A percentile compares a stretch with the other conserved stretches of the same genome.
Conservation (phyloP, 208 protist species). For the Trypanosoma vivax region DNA sequence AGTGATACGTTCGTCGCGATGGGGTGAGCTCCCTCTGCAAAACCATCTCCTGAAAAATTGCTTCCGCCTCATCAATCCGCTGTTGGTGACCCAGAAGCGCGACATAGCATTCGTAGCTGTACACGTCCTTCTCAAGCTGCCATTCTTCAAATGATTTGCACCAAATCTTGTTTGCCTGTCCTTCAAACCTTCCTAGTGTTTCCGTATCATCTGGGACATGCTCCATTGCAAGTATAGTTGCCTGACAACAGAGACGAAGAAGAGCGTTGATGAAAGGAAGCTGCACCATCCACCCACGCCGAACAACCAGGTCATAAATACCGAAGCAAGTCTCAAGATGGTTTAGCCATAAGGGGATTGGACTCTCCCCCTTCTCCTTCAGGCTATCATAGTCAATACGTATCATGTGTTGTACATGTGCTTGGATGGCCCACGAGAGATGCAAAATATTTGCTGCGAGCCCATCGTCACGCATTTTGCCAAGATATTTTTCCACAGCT, state of each 20-base stretch:
- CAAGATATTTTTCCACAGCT: slow-evolving; percentile 65
- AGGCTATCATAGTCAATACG: slow-evolving; percentile 64
- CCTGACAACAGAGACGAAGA: slow-evolving; percentile 76
- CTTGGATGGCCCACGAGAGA: slow-evolving; percentile 74
- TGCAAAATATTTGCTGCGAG: slow-evolving; percentile 57
- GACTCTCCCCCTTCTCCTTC: slow-evolving; percentile 45
- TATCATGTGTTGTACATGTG: slow-evolving; percentile 67
- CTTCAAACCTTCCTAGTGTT: slow-evolving; percentile 65
- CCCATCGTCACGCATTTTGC: slow-evolving; percentile 78
- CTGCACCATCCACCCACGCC: slow-evolving; percentile 73
- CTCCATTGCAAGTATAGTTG: slow-evolving; percentile 74
- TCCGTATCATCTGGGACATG: slow-evolving; percentile 42
- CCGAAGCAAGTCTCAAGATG: slow-evolving; percentile 77
- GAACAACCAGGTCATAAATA: slow-evolving; percentile 77
- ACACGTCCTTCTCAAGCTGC: slow-evolving; percentile 70
- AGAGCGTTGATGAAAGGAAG: slow-evolving; percentile 76
- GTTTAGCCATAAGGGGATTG: slow-evolving; percentile 44
- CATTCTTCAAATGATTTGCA: slow-evolving; percentile 76
- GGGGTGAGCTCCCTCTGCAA: slow-evolving; percentile 69
- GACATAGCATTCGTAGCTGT: slow-evolving; percentile 88
- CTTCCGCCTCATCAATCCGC: slow-evolving; percentile 82
- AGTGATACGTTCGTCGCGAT: slow-evolving; percentile 77
- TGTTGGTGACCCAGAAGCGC: slow-evolving; percentile 83
- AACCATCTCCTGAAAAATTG: slow-evolving; percentile 82
- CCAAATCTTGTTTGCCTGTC: slow-evolving; percentile 78